Percentiles rank a stretch among this genome's conserved stretches.
These are phyloP conservation scores for Phaffia australis DNA, from an alignment of 768 basidiomycete species.

Conservation along the genomic window DNA sequence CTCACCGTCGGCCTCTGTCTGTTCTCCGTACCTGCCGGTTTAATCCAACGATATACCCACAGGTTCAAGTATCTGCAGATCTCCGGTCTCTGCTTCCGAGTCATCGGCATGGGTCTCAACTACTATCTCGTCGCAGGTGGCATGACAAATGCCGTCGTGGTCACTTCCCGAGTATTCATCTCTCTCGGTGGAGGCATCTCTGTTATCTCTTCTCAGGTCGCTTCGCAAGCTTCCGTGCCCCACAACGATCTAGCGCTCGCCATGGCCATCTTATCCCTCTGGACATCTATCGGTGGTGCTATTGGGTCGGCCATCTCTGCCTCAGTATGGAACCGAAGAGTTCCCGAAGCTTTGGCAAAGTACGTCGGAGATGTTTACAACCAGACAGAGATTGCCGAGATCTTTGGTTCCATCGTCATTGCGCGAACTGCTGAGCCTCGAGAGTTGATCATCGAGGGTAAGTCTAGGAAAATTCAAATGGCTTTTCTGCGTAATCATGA, in stretches of 20 bases:
- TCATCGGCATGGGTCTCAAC: constrained; percentile 31
- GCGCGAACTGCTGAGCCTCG: constrained; percentile 33
- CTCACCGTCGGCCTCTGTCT: constrained; percentile 32
- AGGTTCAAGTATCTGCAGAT: constrained; percentile 38
- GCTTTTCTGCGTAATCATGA: background rate
- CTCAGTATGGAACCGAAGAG: constrained; percentile 30
- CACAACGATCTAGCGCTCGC: constrained; percentile 39
- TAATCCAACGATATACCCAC: constrained; percentile 32
- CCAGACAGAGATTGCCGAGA: constrained; percentile 32
- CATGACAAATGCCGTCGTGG: background rate
- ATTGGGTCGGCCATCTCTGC: constrained; percentile 38
- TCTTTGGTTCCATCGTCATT: constrained; percentile 32
- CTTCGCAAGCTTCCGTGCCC: constrained; percentile 38
- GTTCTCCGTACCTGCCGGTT: constrained; percentile 36
- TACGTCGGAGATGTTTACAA: constrained; percentile 31
- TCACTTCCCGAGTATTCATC: constrained; percentile 32
- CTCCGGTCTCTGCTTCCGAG: constrained; percentile 29
- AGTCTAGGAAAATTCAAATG: constrained; percentile 12
- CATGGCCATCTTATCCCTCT: constrained; percentile 38
- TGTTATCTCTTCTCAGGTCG: constrained; percentile 36
- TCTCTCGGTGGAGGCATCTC: constrained; percentile 31
- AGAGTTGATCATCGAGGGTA: constrained; percentile 30
- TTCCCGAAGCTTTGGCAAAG: constrained; percentile 29
- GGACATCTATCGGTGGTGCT: constrained; percentile 38
- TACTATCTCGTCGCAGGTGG: background rate